Base-by-base conservation (phyloP, 192 early-diverging fungal genomes). In the Backusella parvicylindrica region DNA sequence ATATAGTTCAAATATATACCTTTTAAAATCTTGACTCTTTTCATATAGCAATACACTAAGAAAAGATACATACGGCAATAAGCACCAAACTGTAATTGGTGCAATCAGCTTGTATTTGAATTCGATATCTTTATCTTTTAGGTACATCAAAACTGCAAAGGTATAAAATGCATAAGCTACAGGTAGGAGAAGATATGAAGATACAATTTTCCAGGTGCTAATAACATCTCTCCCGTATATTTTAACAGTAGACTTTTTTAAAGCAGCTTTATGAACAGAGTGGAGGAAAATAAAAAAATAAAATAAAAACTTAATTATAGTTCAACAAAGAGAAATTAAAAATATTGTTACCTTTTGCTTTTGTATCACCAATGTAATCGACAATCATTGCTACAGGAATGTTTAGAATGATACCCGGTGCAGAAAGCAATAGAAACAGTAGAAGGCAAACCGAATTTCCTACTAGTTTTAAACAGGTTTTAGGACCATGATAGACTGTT, bases 171-270 rank as follows among this genome's bases (percentile, higher is more conserved):
- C 87, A 76, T 95, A 95, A 23, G 92, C 82, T 7, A 86, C 70
- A 4, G 95, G 95, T 43, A 92, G 86, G 31, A 97, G 84, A 0
- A 87, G 92, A 21, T 92, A 79, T n/a, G 87, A 88, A 21, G 95
- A 90, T 6, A 96, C 77, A 12, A 96, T 83, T 80, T 98, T 98
- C 98, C 97, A 98, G 3, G 98, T 98, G 0, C 94, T 94, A n/a
- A 99, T 83, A 12, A 99, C 98, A 77, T 99, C 98, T 36, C 91
- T 87, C 30, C 95, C 98, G 63, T 91, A 90, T 76, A 99, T 92
- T 79, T 99, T 99, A 47, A 99, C 96, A 12, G 89, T 92, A 6
- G 96, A 97, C 15, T 86, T 92, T 4, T 89, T 91, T 53, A 95
- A 83, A 0, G 97, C 97, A 70, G 93, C 92, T 79, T 75, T 79